Base-by-base conservation (phyloP, 2,329 filamentous ascomycete genomes). In the Dactylellina leptospora region DNA sequence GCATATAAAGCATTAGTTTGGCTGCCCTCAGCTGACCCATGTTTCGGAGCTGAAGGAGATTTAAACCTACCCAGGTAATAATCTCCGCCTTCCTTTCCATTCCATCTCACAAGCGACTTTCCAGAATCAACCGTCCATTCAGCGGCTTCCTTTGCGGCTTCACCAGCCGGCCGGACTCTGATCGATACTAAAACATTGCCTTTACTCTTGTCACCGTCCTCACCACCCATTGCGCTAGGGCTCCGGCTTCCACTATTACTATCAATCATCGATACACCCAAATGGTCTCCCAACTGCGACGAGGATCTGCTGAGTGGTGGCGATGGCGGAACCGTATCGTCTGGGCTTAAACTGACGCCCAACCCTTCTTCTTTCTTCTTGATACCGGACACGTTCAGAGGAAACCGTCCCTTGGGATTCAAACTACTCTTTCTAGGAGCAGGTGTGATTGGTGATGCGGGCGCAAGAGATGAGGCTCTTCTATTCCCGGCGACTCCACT, bases 151-250 rank as follows among this genome's bases (percentile, higher is more conserved):
- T 84, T 86, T n/a, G 84, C 83, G 22, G 84, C 86, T 2, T 86
- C 69, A 45, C 73, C 84, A 81, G 97, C 93, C 27, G 95, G 95
- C 28, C 95, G 87, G 42, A 97, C 93, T 78, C 95, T 87, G 36
- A 99, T 93, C 78, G 95, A 97, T 76, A 99, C 93, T 73, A 97
- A 81, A 11, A 99, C 93, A 78, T 99, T 99, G 55, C 95, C 95
- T 80, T 96, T 97, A 61, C 85, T 86, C 77, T 97, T 92, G 76
- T 86, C 88, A n/a, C 36, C 18, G 20, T 78, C 76, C 11, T 74
- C 75, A n/a, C 73, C 71, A 40, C 45, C 47, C 38, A 62, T 66
- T 50, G 78, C 79, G 22, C 59, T 73, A 6, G 66, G 58, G 9
- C 66, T 62, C 16, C 64, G 56, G 23, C 64, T 70, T 10, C 66